Evolutionary conservation across 768 basidiomycete species (phyloP).

Genomic region (Phlegmacium glaucopus): DNA sequence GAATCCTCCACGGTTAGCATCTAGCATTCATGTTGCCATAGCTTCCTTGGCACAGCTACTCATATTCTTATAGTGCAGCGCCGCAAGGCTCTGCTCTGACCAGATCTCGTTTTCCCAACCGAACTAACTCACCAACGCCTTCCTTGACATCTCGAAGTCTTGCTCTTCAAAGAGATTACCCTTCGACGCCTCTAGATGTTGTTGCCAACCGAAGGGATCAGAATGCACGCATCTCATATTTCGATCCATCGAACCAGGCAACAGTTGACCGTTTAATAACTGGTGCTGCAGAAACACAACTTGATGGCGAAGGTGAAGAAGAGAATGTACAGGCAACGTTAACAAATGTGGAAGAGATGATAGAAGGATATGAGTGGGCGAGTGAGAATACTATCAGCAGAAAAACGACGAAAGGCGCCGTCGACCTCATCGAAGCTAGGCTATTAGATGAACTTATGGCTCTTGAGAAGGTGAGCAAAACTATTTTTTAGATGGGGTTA

Average conservation of each 20-base stretch:
- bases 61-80: too few species aligned
- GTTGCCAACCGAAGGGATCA: constrained; percentile 50
- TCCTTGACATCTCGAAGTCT: constrained; percentile 24
- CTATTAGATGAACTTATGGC: constrained; percentile 88
- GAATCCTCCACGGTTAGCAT: constrained; percentile 15
- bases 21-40: too few species aligned
- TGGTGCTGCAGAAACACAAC: constrained; percentile 29
- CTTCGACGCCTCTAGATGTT: constrained; percentile 27
- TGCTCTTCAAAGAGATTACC: constrained; percentile 21
- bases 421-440: constrained; percentile 89
- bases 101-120: constrained; percentile 6
- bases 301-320: constrained; percentile 59
- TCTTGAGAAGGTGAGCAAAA: constrained; percentile 74
- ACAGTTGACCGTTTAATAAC: constrained; percentile 67
- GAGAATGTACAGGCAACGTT: constrained; percentile 80
- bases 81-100: not conserved
- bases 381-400: constrained; percentile 71
- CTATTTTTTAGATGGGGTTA: constrained; percentile 1
- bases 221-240: constrained; percentile 77
- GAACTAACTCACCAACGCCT: constrained; percentile 17
- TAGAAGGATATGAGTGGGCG: constrained; percentile 98
- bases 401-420: constrained; percentile 65
- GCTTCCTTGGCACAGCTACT: too few species aligned
- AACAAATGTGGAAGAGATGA: constrained; percentile 95
- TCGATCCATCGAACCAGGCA: constrained; percentile 76